Percentiles rank a stretch among this genome's conserved stretches.
Evolutionary conservation across 768 basidiomycete genomes (phyloP).

Genomic region (Tylopilus felleus): DNA sequence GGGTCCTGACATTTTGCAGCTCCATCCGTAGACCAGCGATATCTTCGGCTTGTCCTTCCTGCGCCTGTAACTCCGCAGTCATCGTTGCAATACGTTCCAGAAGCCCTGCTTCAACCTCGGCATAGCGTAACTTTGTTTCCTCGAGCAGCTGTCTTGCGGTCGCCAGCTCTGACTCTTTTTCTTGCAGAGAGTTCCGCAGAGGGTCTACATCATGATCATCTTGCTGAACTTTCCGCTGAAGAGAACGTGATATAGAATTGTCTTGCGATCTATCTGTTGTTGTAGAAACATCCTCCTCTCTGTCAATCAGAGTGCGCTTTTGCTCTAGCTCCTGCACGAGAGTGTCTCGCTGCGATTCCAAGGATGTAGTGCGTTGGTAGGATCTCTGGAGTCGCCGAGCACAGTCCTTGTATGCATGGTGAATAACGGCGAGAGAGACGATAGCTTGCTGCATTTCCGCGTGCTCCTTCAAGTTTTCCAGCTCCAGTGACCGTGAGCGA

Average conservation of each 20-base stretch:
- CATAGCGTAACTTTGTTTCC: constrained; percentile 34
- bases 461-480: constrained; percentile 4
- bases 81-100: constrained; percentile 27
- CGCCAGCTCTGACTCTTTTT: constrained; percentile 34
- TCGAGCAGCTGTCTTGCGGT: constrained; percentile 33
- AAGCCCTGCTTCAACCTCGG: constrained; percentile 31
- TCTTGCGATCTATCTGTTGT: not conserved
- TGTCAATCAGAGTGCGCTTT: constrained; percentile 1
- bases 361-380: not conserved
- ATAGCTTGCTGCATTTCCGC: constrained; percentile 16
- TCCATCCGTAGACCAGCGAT: constrained; percentile 21
- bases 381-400: constrained; percentile 11
- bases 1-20: constrained; percentile 23
- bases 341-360: constrained; percentile 19
- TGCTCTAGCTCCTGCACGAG: constrained; percentile 18
- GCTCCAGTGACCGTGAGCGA: constrained; percentile 11
- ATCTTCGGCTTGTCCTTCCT: constrained; percentile 13
- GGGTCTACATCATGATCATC: constrained; percentile 31
- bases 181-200: constrained; percentile 37
- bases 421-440: constrained; percentile 24
- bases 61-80: constrained; percentile 16
- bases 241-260: not conserved
- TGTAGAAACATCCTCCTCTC: constrained; percentile 4
- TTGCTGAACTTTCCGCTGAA: not conserved
- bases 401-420: constrained; percentile 15